Evolutionary conservation across 345 rosid species (phyloP).

Genomic region (Citrus maxima): DNA sequence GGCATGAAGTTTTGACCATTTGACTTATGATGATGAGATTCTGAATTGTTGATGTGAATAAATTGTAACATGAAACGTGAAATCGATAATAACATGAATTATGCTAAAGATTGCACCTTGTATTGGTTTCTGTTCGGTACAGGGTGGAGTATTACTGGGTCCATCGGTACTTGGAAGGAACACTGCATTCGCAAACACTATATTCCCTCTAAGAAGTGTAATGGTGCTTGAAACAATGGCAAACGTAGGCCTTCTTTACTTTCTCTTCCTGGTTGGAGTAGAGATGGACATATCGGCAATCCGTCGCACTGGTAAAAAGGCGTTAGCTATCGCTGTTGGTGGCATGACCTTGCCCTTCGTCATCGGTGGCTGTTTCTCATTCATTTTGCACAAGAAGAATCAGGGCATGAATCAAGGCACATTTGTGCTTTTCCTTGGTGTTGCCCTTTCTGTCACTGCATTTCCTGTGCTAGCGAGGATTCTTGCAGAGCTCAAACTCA

Average conservation of each 20-base stretch:
- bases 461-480: constrained; percentile 91
- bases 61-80: not conserved
- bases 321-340: constrained; percentile 55
- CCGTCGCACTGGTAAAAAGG: constrained; percentile 61
- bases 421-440: constrained; percentile 73
- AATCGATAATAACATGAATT: not conserved
- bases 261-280: constrained; percentile 84
- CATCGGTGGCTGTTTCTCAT: constrained; percentile 51
- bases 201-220: constrained; percentile 83
- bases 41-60: not conserved
- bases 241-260: constrained; percentile 82
- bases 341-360: constrained; percentile 87
- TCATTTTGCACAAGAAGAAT: constrained; percentile 24
- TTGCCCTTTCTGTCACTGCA: constrained; percentile 88
- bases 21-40: not conserved
- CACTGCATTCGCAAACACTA: constrained; percentile 26
- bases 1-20: not conserved
- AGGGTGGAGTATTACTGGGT: constrained; percentile 87
- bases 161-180: constrained; percentile 75
- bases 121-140: not conserved
- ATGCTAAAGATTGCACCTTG: no score
- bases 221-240: constrained; percentile 99
- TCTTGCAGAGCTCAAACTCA: constrained; percentile 87
- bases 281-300: constrained; percentile 91
- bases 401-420: constrained; percentile 40